These are phyloP conservation scores for Colletotrichum sp. DNA, from an alignment of 2,329 filamentous ascomycete species.

Conservation along the genomic window DNA sequence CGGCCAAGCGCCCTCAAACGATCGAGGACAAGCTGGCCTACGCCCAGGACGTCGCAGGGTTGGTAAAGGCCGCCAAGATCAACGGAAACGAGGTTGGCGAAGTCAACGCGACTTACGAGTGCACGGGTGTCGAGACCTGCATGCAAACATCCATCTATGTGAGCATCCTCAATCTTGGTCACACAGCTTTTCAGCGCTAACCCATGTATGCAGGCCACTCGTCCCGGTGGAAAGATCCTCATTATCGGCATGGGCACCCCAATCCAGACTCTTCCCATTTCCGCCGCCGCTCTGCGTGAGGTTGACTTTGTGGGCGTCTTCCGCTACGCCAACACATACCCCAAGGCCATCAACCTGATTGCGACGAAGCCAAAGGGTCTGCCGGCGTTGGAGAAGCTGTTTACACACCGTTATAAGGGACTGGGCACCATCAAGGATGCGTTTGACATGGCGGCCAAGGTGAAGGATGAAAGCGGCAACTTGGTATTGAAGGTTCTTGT, in stretches of 20 bases:
- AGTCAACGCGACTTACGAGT: conserved; percentile 75
- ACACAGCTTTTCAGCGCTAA: background rate
- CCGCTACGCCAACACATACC: conserved; percentile 78
- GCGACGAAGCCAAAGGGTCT: conserved; percentile 54
- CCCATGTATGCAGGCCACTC: conserved; percentile 50
- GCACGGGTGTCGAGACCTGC: conserved; percentile 79
- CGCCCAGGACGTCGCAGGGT: conserved; percentile 53
- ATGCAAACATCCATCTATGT: conserved; percentile 77
- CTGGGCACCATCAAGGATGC: conserved; percentile 68
- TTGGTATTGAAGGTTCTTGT: conserved; percentile 78
- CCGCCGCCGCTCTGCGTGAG: conserved; percentile 70
- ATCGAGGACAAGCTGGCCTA: conserved; percentile 59
- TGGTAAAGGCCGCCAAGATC: conserved; percentile 40
- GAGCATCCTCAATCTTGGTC: conserved; percentile 24
- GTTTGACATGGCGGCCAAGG: conserved; percentile 75
- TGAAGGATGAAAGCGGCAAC: conserved; percentile 71
- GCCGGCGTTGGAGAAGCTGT: conserved; percentile 69
- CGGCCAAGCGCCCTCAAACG: conserved; percentile 50
- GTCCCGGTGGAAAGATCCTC: conserved; percentile 72
- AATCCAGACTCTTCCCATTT: conserved; percentile 72
- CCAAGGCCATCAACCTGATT: conserved; percentile 55
- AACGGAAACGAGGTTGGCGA: conserved; percentile 59
- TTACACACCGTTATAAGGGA: conserved; percentile 74
- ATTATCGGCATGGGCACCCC: conserved; percentile 77
- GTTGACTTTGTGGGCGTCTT: conserved; percentile 76